Base-by-base conservation (phyloP, 2,329 filamentous ascomycete genomes). In the Pseudogymnoascus sp. region DNA sequence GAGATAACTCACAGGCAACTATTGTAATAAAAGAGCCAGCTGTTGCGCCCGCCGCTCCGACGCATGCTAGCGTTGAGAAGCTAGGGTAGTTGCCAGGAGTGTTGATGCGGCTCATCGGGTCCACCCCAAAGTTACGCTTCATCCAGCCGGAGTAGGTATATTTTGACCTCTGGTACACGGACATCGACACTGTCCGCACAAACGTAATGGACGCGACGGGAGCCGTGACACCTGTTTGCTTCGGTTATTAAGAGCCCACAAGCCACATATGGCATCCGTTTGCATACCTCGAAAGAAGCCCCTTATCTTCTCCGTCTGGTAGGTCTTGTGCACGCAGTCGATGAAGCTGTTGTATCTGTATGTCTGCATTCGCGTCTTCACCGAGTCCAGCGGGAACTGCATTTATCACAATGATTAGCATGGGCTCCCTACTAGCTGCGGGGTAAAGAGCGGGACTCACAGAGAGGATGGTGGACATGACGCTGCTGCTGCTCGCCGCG, bases 361-460 rank as follows among this genome's bases (percentile, higher is more conserved):
- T 68, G 89, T 90, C 79, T 96, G 91, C 86, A 95, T 91, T 72
- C 91, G 89, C 63, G 89, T 93, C 80, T 96, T 96, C 74, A 93
- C 88, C 70, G 91, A 93, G 75, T 96, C 91, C 69, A 96, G 84
- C 22, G 91, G 91, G 73, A 93, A 96, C 72, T 75, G 50, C 61
- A 53, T 2, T 28, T 31, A 53, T 53, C 43, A 31, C 43, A 31
- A 61, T 12, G 16, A 65, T 67, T 31, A 69, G 66, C 62, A 64
- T 37, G 33, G 38, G 22, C 11, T 33, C 22, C 61, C 14, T 11
- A 50, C 59, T 33, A 60, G 14, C 61, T 31, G 59, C 50, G 22
- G 60, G 62, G 40, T 26, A 22, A 31, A 62, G n/a, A 40, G 28
- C 19, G 43, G 37, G 28, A 72, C 79, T 70, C 72, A 84, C 81